A percentile compares a stretch with the other conserved stretches of the same genome.
Conservation (phyloP, 345 rosid species). For the Mallotus nudiflorus region DNA sequence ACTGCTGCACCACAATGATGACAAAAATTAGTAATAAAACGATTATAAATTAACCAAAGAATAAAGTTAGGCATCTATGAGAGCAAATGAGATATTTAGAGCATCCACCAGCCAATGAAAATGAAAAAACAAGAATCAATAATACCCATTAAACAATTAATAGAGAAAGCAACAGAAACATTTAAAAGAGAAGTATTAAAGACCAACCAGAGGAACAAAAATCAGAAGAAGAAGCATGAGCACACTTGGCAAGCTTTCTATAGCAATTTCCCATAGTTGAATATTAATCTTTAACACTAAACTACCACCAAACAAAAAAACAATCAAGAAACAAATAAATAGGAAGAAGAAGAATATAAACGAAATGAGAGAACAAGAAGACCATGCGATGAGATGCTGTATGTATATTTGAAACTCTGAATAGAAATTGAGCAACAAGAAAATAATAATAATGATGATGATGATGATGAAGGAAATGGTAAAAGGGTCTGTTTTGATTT, state of each 20-base stretch:
- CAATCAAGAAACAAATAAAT: no score
- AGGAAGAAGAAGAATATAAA: slow-evolving; percentile 13
- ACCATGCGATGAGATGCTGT: neutral
- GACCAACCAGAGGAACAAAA: slow-evolving; percentile 23
- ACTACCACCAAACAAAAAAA: neutral
- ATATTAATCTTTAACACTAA: neutral
- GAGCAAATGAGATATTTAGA: no score
- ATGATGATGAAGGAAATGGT: no score
- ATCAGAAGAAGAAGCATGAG: slow-evolving; percentile 33
- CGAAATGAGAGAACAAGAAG: neutral
- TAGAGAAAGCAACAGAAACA: neutral
- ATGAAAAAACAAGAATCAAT: no score
- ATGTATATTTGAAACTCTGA: neutral
- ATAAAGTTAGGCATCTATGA: no score
- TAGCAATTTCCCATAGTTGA: slow-evolving; percentile 35
- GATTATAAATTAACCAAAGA: no score
- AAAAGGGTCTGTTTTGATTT: slow-evolving; percentile 7
- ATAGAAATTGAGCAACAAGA: neutral
- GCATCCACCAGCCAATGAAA: no score
- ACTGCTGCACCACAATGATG: no score
- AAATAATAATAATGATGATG: no score
- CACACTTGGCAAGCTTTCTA: slow-evolving; percentile 27
- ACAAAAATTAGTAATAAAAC: no score
- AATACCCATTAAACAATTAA: neutral
- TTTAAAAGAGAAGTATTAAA: neutral